Evolutionary conservation across 2,329 filamentous ascomycete species (phyloP).

Genomic region (Scedosporium minutisporum): DNA sequence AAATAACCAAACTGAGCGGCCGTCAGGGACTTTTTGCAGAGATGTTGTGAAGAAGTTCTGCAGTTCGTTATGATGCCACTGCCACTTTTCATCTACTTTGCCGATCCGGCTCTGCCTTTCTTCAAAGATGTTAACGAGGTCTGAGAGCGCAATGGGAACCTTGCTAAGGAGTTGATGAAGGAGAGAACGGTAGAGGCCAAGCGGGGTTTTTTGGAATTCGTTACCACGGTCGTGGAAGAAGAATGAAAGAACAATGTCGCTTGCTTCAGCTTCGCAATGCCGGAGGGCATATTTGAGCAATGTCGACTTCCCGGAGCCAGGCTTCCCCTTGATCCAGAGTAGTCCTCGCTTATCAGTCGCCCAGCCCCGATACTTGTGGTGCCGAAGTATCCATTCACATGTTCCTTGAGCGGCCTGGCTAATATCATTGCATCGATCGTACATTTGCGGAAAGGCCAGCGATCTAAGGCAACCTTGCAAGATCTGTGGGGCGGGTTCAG

Average conservation of each 20-base stretch:
- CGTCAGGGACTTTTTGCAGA: constrained; percentile 12
- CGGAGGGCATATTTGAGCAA: constrained; percentile 24
- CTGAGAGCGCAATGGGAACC: constrained; percentile 11
- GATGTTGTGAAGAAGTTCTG: constrained; percentile 11
- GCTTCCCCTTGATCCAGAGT: constrained; percentile 30
- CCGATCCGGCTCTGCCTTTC: constrained; percentile 7
- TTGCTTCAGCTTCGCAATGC: constrained; percentile 10
- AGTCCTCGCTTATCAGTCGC: constrained; percentile 8
- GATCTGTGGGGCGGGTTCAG: constrained; percentile 10
- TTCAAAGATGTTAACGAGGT: constrained; percentile 13
- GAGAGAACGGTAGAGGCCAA: constrained; percentile 26
- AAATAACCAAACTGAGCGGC: constrained; percentile 16
- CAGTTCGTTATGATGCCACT: constrained; percentile 18
- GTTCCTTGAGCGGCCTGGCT: background rate
- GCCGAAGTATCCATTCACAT: background rate
- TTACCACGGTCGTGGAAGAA: constrained; percentile 25
- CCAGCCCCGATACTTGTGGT: constrained; percentile 12
- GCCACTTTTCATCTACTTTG: constrained; percentile 13
- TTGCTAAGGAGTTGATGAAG: constrained; percentile 22
- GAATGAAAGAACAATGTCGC: constrained; percentile 18
- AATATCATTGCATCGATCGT: constrained; percentile 15
- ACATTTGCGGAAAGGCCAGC: constrained; percentile 21
- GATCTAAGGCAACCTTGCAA: constrained; percentile 19
- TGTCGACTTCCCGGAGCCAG: constrained; percentile 30
- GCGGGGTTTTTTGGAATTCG: constrained; percentile 19